phyloP scores from a whole-genome alignment of 2,329 filamentous ascomycete genomes.

The Aspergillus thermomutatus region DNA sequence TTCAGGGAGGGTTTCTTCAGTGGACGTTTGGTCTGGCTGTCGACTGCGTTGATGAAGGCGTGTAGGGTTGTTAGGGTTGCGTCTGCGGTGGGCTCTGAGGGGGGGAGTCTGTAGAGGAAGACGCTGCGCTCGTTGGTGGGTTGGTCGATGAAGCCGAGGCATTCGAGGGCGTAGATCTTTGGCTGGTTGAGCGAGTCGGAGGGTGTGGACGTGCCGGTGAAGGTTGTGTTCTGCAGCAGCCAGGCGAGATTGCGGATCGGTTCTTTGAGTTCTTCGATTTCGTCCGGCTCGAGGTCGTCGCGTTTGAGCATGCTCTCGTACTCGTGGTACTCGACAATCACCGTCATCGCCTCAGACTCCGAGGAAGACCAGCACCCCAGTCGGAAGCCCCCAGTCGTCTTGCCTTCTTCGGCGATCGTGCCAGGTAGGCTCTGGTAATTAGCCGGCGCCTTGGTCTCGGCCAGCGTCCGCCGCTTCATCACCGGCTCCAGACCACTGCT shows the following conservation, averaged over 20 bases:
- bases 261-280: constrained; percentile 21
- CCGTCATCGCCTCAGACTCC: constrained; percentile 6
- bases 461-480: constrained; percentile 21
- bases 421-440: constrained; percentile 19
- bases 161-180: constrained; percentile 26
- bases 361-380: constrained; percentile 17
- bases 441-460: constrained; percentile 15
- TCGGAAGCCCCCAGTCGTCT: constrained; percentile 17
- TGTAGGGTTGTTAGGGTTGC: constrained; percentile 14
- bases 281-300: constrained; percentile 23
- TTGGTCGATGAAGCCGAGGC: constrained; percentile 26
- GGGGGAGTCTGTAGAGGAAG: constrained; percentile 24
- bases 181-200: constrained; percentile 17
- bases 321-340: constrained; percentile 26
- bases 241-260: constrained; percentile 27
- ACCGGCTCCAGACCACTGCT: constrained; percentile 24
- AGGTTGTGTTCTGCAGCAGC: constrained; percentile 26
- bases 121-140: constrained; percentile 19
- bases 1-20: constrained; percentile 16
- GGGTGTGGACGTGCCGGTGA: constrained; percentile 2
- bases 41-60: constrained; percentile 19
- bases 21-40: constrained; percentile 13
- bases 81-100: background rate
- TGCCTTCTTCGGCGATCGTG: constrained; percentile 18
- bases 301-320: constrained; percentile 21